These are phyloP conservation scores for Jaltomata sinuosa DNA, from an alignment of 257 asterid species.

Conservation along the genomic window DNA sequence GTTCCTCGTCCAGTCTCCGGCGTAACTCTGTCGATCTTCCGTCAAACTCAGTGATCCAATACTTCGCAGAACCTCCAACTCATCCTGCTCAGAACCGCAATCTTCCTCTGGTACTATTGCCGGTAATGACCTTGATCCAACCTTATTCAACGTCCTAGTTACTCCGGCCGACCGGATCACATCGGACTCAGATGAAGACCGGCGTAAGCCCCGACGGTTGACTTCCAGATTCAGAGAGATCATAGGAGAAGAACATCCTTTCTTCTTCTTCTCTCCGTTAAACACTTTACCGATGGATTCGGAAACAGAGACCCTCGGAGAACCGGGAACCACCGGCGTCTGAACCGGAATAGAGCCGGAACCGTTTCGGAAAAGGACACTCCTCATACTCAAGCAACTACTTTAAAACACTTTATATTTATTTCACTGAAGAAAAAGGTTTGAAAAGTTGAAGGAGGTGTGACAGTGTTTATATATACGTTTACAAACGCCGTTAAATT, in stretches of 20 bases:
- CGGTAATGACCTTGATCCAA: slow-evolving; percentile 25
- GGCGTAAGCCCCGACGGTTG: slow-evolving; percentile 19
- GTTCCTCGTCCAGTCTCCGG: slow-evolving; percentile 1
- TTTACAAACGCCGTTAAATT: not conserved
- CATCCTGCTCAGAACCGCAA: not conserved
- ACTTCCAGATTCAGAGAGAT: slow-evolving; percentile 12
- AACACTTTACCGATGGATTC: not conserved
- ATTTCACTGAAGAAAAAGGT: not conserved
- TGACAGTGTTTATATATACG: not conserved
- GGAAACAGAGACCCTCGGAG: slow-evolving; percentile 12
- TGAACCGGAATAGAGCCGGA: slow-evolving; percentile 33
- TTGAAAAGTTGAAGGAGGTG: not conserved
- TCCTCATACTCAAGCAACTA: slow-evolving; percentile 18
- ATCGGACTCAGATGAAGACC: slow-evolving; percentile 34
- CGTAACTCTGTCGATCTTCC: slow-evolving; percentile 5
- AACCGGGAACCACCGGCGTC: not conserved
- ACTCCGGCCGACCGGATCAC: slow-evolving; percentile 14
- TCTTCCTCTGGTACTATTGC: slow-evolving; percentile 28
- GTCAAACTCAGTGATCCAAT: not conserved
- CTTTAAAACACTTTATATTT: not conserved
- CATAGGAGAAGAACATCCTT: slow-evolving; percentile 10
- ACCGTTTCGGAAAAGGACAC: slow-evolving; percentile 37
- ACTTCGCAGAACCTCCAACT: not conserved
- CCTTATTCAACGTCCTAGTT: slow-evolving; percentile 6
- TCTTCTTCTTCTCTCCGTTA: not conserved